Evolutionary conservation across 306 rosid genomes (phyloP), one percentile per base, ranked within the genome.

Genomic region (Quercus engelmannii): DNA sequence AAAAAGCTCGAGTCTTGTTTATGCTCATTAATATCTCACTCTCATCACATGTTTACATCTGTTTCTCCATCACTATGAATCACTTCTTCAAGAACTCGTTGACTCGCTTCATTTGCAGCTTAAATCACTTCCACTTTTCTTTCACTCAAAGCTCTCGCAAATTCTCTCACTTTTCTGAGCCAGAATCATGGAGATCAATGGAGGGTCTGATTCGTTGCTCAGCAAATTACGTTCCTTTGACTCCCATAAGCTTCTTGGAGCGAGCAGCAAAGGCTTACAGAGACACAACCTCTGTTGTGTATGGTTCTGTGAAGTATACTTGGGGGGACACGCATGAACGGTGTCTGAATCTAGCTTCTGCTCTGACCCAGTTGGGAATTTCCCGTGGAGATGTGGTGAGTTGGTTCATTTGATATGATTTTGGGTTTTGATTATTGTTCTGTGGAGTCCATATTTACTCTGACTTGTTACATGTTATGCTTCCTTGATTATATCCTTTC

Each of bases 331-430:
- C 99, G 18, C 83, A 91, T 77, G 81, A 81, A 26, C 89, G 98
- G 9, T 92, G 97, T 62, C 83, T 92, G 11, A 90, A 78, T 74
- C 68, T 91, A 35, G 95, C 98, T 74, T 92, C 95, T 78, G 85
- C 98, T 76, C 79, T 92, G 2, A 49, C 84, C 69, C 89, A 83
- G n/a, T 73, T 88, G 82, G 95, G 92, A 20, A 82, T 94, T 87
- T 94, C 93, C 12, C 88, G 84, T 0, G 94, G 97, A 1, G 91
- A 92, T 84, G 89, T 92, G 88, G 97, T 92, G 15, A 83, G 92
- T 74, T n/a, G 13, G 8, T n/a, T 61, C 55, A 54, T 71, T 21
- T 51, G 23, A 26, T 68, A 23, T 71, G 41, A 63, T 68, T 68
- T 33, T 9, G 20, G 72, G 54, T 35, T 46, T 19, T 68, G 18